phyloP scores from a whole-genome alignment of 805 yeast genomes.

The Myxozyma mucilagina region DNA sequence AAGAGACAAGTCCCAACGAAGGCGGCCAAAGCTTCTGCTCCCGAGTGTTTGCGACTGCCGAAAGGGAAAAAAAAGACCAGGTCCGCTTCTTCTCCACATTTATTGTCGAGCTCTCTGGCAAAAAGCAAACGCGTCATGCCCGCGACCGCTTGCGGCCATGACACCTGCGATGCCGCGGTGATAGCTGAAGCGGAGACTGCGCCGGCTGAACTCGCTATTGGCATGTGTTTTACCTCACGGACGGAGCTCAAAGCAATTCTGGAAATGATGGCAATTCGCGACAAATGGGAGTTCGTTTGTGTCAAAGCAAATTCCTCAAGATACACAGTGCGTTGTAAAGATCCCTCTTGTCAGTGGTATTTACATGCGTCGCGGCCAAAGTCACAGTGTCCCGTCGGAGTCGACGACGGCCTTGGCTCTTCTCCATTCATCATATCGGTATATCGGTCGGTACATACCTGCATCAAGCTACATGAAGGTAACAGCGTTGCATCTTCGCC shows the following conservation, averaged over 20 bases:
- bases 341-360: constrained; percentile 18
- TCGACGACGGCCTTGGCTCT: not conserved
- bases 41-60: too few relatives aligned
- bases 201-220: constrained; percentile 3
- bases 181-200: not conserved
- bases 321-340: constrained; percentile 23
- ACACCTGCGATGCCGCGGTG: not conserved
- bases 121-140: not conserved
- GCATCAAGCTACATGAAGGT: constrained; percentile 15
- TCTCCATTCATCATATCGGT: constrained; percentile 23
- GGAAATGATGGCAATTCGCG: constrained; percentile 18
- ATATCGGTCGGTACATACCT: constrained; percentile 13
- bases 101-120: not conserved
- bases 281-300: constrained; percentile 22
- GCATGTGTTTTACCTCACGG: constrained; percentile 17
- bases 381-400: constrained; percentile 4
- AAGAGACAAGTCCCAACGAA: too few relatives aligned
- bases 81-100: not conserved
- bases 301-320: constrained; percentile 20
- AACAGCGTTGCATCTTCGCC: constrained; percentile 25
- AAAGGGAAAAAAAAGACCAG: too few relatives aligned
- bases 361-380: constrained; percentile 20
- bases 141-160: not conserved
- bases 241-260: constrained; percentile 15
- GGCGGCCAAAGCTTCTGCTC: too few relatives aligned